Base-by-base conservation (phyloP, 202 grass and related monocot species). In the Carex arenaria region DNA sequence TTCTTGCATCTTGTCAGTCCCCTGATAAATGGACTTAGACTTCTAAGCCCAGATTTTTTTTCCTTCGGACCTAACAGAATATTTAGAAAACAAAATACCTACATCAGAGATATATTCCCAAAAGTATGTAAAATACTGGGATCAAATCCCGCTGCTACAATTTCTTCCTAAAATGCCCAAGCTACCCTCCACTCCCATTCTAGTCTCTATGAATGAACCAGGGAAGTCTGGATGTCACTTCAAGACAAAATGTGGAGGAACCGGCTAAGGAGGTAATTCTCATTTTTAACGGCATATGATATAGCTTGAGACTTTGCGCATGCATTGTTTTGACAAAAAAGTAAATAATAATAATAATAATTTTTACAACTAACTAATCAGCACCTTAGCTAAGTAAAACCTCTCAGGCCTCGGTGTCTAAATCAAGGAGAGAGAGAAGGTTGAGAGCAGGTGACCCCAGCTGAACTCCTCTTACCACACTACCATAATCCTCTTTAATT, bases 391-490 rank as follows among this genome's bases (percentile, higher is more conserved):
- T 82, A 40, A 38, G 20, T 4, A 28, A 86, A 61, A 51, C 43
- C 42, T 40, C 85, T 98, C 81, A 98, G 61, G 72, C 86, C 63
- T 93, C 88, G 19, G 32, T 72, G 75, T 90, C 93, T 32, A 88
- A 93, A 89, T 93, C 88, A 70, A 95, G 69, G 71, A 98, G 83
- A 13, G 89, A 89, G 80, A 90, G 88, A 31, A 98, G 85, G 81
- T 87, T 92, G 84, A 98, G 84, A 84, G 96, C 93, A 10, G 93
- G 88, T 17, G 93, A 98, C 36, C 86, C 89, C 56, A 98, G 88
- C 87, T 95, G 93, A 85, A 93, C 90, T 82, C 96, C 96, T 78
- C 93, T 94, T 43, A 98, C 88, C 36, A 95, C 79, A 77, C 96
- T 85, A 0, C 91, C 91, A 80, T 98, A 98, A 26, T 87, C 91